These are phyloP conservation scores for Asterochloris erici DNA, from an alignment of 139 green algal genomes.

Conservation along the genomic window DNA sequence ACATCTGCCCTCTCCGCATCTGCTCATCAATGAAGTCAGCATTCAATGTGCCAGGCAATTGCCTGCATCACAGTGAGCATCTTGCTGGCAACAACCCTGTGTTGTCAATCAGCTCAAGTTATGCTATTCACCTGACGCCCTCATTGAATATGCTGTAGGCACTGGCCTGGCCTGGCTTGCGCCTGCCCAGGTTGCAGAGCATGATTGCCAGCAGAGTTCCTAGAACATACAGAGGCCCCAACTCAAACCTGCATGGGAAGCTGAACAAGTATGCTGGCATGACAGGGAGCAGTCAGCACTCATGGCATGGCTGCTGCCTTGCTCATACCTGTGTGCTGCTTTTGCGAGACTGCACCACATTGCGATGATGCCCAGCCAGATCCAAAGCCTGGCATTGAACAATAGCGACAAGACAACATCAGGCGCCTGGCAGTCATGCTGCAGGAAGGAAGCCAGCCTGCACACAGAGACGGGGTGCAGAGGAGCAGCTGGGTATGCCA, in stretches of 20 bases:
- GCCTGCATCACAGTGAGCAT: no score
- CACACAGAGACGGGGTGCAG: not conserved
- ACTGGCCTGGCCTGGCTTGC: slow-evolving; percentile 33
- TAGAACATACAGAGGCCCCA: slow-evolving; percentile 24
- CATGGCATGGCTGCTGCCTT: not conserved
- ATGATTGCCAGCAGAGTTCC: slow-evolving; percentile 39
- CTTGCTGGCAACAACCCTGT: no score
- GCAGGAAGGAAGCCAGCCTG: slow-evolving; percentile 15
- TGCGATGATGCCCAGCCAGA: slow-evolving; percentile 29
- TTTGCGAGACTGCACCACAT: slow-evolving; percentile 33
- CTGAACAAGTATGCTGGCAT: not conserved
- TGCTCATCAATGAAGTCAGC: no score
- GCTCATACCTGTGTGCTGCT: slow-evolving; percentile 29
- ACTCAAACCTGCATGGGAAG: not conserved
- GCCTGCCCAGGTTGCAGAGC: slow-evolving; percentile 42
- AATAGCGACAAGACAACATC: slow-evolving; percentile 32
- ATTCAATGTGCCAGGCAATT: no score
- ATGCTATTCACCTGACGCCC: no score
- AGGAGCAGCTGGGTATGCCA: no score
- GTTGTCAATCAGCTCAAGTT: no score
- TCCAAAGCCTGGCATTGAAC: not conserved
- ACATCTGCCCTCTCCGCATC: no score
- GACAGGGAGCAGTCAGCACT: slow-evolving; percentile 1
- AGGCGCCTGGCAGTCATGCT: slow-evolving; percentile 20
- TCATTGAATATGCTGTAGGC: slow-evolving; percentile 58